A percentile compares a stretch with the other conserved stretches of the same genome.
Conservation (phyloP, 2,329 filamentous ascomycete genomes). For the Colletotrichum eremochloae region DNA sequence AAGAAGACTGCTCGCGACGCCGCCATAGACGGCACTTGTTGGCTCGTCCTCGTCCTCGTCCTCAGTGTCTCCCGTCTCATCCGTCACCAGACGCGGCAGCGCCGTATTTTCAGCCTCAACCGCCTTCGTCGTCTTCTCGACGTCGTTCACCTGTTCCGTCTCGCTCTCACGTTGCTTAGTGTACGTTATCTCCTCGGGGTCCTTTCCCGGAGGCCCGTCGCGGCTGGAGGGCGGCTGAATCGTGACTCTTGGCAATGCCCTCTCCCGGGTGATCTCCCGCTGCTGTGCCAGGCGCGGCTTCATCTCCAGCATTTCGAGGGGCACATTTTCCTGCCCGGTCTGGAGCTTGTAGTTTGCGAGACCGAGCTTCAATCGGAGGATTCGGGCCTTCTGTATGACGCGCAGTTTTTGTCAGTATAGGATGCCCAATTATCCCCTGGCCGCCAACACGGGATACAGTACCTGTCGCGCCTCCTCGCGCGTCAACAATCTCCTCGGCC, state of each 20-base stretch:
- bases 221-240: slow-evolving; percentile 44
- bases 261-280: slow-evolving; percentile 40
- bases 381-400: slow-evolving; percentile 69
- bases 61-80: slow-evolving; percentile 44
- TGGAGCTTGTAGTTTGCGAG: slow-evolving; percentile 82
- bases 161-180: neutral
- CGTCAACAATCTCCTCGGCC: slow-evolving; percentile 53
- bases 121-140: slow-evolving; percentile 37
- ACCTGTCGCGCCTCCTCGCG: slow-evolving; percentile 68
- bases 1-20: slow-evolving; percentile 66
- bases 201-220: slow-evolving; percentile 34
- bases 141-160: slow-evolving; percentile 18
- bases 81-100: slow-evolving; percentile 40
- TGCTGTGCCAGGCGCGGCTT: slow-evolving; percentile 47
- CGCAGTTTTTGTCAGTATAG: slow-evolving; percentile 20
- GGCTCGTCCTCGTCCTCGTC: slow-evolving; percentile 47
- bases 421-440: neutral
- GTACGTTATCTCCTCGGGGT: slow-evolving; percentile 40
- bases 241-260: slow-evolving; percentile 40
- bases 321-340: slow-evolving; percentile 77
- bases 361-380: slow-evolving; percentile 75
- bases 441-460: slow-evolving; percentile 36
- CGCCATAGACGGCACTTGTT: slow-evolving; percentile 61
- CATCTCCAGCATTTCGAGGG: slow-evolving; percentile 70
- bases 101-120: slow-evolving; percentile 41